These are phyloP conservation scores for Peterozyma toletana DNA, from an alignment of 805 yeast genomes.

Conservation along the genomic window DNA sequence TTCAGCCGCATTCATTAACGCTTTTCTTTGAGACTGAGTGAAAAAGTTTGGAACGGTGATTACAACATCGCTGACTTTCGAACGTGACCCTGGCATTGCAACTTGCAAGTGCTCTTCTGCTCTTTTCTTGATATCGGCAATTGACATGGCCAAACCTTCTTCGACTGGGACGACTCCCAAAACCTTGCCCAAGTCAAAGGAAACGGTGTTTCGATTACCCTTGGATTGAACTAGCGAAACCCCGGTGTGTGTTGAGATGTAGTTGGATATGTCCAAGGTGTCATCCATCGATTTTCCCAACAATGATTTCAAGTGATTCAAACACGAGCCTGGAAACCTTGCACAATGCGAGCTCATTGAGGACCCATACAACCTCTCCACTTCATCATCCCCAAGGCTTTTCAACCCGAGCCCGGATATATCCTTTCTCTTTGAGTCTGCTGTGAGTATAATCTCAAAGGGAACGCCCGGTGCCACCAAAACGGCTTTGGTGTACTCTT, in stretches of 20 bases:
- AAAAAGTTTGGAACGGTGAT: constrained; percentile 75
- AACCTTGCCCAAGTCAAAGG: constrained; percentile 39
- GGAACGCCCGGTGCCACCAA: constrained; percentile 87
- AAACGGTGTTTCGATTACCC: constrained; percentile 44
- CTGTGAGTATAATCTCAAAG: constrained; percentile 80
- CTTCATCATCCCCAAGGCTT: constrained; percentile 27
- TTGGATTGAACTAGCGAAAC: constrained; percentile 33
- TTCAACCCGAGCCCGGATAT: constrained; percentile 69
- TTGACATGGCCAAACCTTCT: constrained; percentile 79
- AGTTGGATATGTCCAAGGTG: constrained; percentile 33
- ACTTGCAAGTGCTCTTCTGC: constrained; percentile 56
- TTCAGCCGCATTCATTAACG: constrained; percentile 65
- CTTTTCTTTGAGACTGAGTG: constrained; percentile 55
- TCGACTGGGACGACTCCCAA: constrained; percentile 46
- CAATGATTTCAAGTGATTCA: constrained; percentile 61
- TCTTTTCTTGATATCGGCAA: constrained; percentile 56
- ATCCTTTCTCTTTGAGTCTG: constrained; percentile 90
- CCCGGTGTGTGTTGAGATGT: constrained; percentile 54
- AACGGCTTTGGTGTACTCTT: constrained; percentile 79
- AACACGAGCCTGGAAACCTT: constrained; percentile 65
- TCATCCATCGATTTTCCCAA: constrained; percentile 57
- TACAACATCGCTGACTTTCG: constrained; percentile 57
- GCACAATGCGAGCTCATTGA: constrained; percentile 64
- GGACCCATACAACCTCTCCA: constrained; percentile 75
- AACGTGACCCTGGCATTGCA: constrained; percentile 37